Percentiles rank a stretch among this genome's conserved stretches.
These are phyloP conservation scores for Pyrrhoderma lamaoense DNA, from an alignment of 1,284 basidiomycete genomes.

Conservation along the genomic window DNA sequence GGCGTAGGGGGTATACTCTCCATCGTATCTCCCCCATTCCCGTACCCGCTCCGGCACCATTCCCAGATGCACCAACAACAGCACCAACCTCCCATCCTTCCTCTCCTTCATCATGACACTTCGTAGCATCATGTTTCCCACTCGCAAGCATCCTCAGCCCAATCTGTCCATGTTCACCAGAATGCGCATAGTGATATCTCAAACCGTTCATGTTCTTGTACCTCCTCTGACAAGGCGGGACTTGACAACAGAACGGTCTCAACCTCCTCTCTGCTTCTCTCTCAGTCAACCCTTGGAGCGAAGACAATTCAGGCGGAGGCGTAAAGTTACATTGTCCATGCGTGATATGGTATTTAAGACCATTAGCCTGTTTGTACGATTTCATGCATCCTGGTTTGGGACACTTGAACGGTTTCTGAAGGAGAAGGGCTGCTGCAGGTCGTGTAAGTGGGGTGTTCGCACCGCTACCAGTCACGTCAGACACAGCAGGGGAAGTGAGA, in stretches of 20 bases:
- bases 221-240: constrained; percentile 85
- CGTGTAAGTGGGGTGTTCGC: constrained; percentile 40
- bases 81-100: constrained; percentile 8
- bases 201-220: constrained; percentile 99
- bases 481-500: not conserved
- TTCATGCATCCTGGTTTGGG: constrained; percentile 98
- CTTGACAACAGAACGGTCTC: constrained; percentile 82
- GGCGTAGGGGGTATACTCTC: not conserved
- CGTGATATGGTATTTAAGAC: constrained; percentile 82
- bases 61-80: not conserved
- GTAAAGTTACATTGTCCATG: constrained; percentile 31
- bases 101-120: constrained; percentile 11
- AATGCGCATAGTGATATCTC: constrained; percentile 94
- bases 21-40: constrained; percentile 20
- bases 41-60: constrained; percentile 18
- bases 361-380: constrained; percentile 96
- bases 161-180: constrained; percentile 87
- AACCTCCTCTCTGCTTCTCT: constrained; percentile 75
- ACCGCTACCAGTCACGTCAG: constrained; percentile 24
- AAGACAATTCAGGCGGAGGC: constrained; percentile 69
- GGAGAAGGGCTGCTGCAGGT: constrained; percentile 44
- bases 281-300: constrained; percentile 58
- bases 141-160: constrained; percentile 80
- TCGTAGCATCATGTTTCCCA: constrained; percentile 65
- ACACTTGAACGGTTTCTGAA: constrained; percentile 91